Evolutionary conservation across 495 filamentous ascomycete genomes (phyloP).

Genomic region (Cudoniella acicularis): DNA sequence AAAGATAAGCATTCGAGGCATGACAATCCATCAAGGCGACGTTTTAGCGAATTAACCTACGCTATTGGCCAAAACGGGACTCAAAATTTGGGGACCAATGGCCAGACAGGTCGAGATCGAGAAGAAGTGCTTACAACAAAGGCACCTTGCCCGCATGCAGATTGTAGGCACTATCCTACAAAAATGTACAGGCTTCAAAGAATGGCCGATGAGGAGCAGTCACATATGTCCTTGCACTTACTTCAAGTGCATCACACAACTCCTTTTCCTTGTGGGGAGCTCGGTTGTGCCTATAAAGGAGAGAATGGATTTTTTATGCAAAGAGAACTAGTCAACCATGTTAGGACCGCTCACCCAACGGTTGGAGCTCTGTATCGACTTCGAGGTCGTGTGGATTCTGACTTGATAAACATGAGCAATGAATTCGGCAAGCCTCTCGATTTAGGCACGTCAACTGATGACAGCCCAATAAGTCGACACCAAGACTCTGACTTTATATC

Average conservation of each 20-base stretch:
- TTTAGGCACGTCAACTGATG: neutral
- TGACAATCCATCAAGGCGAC: neutral
- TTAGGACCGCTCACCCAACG: conserved; percentile 16
- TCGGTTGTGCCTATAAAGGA: conserved; percentile 15
- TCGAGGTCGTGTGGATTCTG: conserved; percentile 19
- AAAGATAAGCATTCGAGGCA: neutral
- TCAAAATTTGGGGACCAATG: neutral
- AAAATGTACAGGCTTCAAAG: conserved; percentile 17
- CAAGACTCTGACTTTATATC: conserved; percentile 19
- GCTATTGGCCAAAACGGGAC: neutral
- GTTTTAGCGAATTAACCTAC: neutral
- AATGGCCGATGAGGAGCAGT: conserved; percentile 15
- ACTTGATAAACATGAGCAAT: conserved; percentile 7
- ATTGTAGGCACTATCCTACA: conserved; percentile 8
- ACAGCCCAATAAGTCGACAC: neutral
- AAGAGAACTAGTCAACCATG: conserved; percentile 23
- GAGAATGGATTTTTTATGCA: conserved; percentile 23
- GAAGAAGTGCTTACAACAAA: neutral
- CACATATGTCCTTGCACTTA: conserved; percentile 22
- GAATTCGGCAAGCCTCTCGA: neutral
- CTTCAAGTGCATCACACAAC: conserved; percentile 22
- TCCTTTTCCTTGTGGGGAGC: conserved; percentile 23
- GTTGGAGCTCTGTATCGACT: conserved; percentile 16
- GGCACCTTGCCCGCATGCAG: conserved; percentile 23
- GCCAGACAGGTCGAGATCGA: neutral